A percentile compares a stretch with the other conserved stretches of the same genome.
These are phyloP conservation scores for Colletotrichum eleusines DNA, from an alignment of 2,329 filamentous ascomycete genomes.

Conservation along the genomic window DNA sequence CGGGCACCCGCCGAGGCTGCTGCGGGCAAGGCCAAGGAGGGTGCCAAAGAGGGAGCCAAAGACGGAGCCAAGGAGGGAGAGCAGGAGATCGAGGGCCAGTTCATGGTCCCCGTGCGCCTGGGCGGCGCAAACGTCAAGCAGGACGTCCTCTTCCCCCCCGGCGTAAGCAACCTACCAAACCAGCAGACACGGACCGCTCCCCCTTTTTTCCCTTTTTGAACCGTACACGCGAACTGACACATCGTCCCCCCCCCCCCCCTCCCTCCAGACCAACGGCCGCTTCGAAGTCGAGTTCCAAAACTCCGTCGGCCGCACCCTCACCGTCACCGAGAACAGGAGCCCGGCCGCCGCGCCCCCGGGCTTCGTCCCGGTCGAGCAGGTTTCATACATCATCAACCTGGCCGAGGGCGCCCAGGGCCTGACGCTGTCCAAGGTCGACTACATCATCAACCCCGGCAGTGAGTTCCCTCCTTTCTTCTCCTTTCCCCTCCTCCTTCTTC, in stretches of 20 bases:
- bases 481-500: too few relatives aligned
- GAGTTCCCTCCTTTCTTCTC: slow-evolving; percentile 34
- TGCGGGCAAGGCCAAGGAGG: slow-evolving; percentile 2
- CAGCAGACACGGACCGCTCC: neutral
- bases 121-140: slow-evolving; percentile 50
- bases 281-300: slow-evolving; percentile 57
- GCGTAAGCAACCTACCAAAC: slow-evolving; percentile 47
- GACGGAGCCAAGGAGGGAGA: slow-evolving; percentile 43
- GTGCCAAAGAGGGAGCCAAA: slow-evolving; percentile 30
- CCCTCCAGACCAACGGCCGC: slow-evolving; percentile 46
- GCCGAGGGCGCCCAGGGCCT: slow-evolving; percentile 49
- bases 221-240: neutral
- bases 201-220: neutral
- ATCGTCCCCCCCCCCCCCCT: too few relatives aligned
- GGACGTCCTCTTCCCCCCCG: slow-evolving; percentile 50
- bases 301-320: slow-evolving; percentile 49
- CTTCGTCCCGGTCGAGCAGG: slow-evolving; percentile 53
- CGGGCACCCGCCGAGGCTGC: slow-evolving; percentile 4
- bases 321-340: slow-evolving; percentile 53
- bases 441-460: slow-evolving; percentile 53
- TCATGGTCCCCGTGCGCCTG: slow-evolving; percentile 48
- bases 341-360: slow-evolving; percentile 52
- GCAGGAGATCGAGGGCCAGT: slow-evolving; percentile 48
- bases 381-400: slow-evolving; percentile 52
- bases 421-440: slow-evolving; percentile 56